Evolutionary conservation across 2,329 filamentous ascomycete species (phyloP), one percentile per base, ranked within the genome.

Genomic region (Dactylellina drechsleri): DNA sequence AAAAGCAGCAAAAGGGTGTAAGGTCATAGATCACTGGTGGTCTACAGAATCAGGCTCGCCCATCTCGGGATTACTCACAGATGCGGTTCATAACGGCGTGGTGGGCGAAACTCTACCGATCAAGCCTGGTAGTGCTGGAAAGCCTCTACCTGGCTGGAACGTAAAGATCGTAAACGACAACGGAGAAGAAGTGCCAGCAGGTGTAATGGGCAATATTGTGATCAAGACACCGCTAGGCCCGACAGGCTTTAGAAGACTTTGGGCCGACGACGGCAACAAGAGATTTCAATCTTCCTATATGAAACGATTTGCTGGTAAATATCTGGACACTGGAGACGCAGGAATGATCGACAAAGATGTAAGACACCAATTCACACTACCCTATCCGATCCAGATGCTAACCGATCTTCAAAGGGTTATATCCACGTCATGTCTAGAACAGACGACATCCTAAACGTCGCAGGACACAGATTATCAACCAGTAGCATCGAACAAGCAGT

Each of bases 401-500:
- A 61, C 31, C 47, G 13, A 2, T 58, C 40, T 47, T 23, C 2
- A 47, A 15, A 75, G 71, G 87, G 87, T 3, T 88, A 88, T 78
- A 84, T 89, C 36, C 86, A 88, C 78, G 85, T 90, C 78, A 89
- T 90, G 86, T 84, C 85, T 2, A 82, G 88, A 62, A 86, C 85
- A 36, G 93, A 97, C 83, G 93, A 97, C 81, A 90, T 97, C 73
- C 93, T 97, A 80, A 97, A 97, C 80, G 93, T 97, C n/a, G 93
- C 93, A 47, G 93, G 93, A 4, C 93, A 97, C 83, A 88, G 93
- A 13, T 89, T 97, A 76, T 94, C 91, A 77, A 97, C 93, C 10
- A 92, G 92, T 58, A 87, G 90, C 40, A 95, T 97, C 81, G 93
- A 97, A 83, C 92, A 97, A 84, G 93, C 92, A 62, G 91, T 97